Evolutionary conservation across 345 rosid species (phyloP).

Genomic region (Salix brachista): DNA sequence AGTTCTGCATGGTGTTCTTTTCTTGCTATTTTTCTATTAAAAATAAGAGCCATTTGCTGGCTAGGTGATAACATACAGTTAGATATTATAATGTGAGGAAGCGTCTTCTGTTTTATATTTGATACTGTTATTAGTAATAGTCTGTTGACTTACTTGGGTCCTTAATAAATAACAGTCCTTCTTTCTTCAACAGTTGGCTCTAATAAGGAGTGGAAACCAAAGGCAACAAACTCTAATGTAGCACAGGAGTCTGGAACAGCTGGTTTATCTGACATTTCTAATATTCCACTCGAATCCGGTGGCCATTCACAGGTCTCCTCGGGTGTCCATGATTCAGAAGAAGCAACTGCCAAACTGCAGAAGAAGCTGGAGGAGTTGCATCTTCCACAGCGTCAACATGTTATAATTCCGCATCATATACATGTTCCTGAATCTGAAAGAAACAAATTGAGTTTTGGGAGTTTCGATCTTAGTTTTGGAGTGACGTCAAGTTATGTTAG

Average conservation of each 20-base stretch:
- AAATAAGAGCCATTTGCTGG: not conserved
- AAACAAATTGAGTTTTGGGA: constrained; percentile 86
- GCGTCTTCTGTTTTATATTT: not conserved
- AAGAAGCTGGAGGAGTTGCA: constrained; percentile 67
- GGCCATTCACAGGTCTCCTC: constrained; percentile 33
- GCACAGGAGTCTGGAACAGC: constrained; percentile 47
- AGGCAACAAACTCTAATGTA: constrained; percentile 50
- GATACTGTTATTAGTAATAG: not conserved
- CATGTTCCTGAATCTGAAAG: constrained; percentile 94
- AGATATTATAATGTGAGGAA: not conserved
- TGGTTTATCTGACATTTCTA: constrained; percentile 44
- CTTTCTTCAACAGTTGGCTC: constrained; percentile 46
- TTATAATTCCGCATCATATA: constrained; percentile 84
- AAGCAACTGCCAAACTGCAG: constrained; percentile 57
- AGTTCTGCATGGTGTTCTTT: constrained; percentile 6
- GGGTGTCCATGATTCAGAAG: constrained; percentile 47
- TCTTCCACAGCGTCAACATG: constrained; percentile 77
- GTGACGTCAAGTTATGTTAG: constrained; percentile 32
- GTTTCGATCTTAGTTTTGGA: constrained; percentile 80
- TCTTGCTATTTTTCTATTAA: not conserved
- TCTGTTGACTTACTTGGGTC: constrained; percentile 2
- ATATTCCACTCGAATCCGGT: constrained; percentile 41
- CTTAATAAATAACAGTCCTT: constrained; percentile 10
- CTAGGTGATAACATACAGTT: not conserved
- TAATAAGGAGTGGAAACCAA: constrained; percentile 89